These are phyloP conservation scores for Trichosporon sp. DNA, from an alignment of 1,284 basidiomycete species.

Conservation along the genomic window DNA sequence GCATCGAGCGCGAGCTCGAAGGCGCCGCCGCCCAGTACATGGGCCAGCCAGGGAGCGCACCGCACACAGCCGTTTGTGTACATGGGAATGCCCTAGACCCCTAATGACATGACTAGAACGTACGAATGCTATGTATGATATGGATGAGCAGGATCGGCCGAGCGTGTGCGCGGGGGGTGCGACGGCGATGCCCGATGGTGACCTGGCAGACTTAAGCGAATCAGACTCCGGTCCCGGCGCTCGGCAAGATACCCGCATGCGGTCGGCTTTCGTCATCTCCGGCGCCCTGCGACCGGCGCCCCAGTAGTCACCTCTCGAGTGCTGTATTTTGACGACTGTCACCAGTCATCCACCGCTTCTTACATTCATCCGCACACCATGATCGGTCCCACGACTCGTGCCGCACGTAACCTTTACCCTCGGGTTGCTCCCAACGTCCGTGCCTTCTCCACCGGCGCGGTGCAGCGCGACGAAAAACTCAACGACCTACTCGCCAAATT, in stretches of 20 bases:
- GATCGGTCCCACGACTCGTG: neutral
- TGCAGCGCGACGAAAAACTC: neutral
- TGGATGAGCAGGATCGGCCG: neutral
- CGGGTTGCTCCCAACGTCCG: neutral
- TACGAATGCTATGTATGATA: neutral
- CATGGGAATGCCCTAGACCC: neutral
- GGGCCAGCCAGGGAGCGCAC: neutral
- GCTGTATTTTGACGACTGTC: neutral
- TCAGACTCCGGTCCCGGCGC: neutral
- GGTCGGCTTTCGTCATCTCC: neutral
- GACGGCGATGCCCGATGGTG: neutral
- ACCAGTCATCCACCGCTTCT: neutral
- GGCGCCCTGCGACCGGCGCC: neutral
- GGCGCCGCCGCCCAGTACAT: neutral
- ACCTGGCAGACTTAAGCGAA: neutral
- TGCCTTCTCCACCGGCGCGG: neutral
- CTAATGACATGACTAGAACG: neutral
- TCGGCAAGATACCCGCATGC: neutral
- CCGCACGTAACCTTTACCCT: neutral
- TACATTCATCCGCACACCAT: neutral
- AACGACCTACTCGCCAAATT: slow-evolving; percentile 40
- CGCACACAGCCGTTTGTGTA: neutral
- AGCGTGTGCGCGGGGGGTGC: too few relatives aligned
- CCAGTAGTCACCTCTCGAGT: neutral
- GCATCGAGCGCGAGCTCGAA: neutral